Percentiles rank a stretch among this genome's conserved stretches.
These are phyloP conservation scores for Backusella macrospora DNA, from an alignment of 192 early-diverging fungal genomes.

Conservation along the genomic window DNA sequence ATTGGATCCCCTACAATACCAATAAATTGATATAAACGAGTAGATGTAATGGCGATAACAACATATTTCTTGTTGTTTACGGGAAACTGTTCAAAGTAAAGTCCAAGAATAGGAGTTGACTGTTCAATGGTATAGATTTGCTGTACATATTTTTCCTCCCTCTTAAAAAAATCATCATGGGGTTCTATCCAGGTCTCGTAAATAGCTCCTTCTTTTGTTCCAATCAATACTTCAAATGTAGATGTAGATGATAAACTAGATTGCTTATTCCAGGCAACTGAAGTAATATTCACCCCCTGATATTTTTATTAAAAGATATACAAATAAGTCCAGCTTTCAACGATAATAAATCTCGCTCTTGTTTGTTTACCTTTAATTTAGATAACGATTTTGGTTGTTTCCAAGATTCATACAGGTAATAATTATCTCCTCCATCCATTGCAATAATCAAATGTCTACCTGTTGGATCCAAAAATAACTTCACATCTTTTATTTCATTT, in stretches of 20 bases:
- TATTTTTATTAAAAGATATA: not conserved
- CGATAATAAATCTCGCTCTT: not conserved
- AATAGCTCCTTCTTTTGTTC: constrained; percentile 83
- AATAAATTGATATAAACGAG: constrained; percentile 91
- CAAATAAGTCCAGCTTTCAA: not conserved
- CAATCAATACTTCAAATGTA: constrained; percentile 84
- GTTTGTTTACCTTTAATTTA: constrained; percentile 69
- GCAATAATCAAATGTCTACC: constrained; percentile 88
- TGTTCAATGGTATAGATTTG: constrained; percentile 76
- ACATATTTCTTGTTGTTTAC: constrained; percentile 70
- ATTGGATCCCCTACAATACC: constrained; percentile 58
- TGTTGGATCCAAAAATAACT: constrained; percentile 84
- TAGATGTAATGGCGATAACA: constrained; percentile 81
- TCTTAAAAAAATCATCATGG: constrained; percentile 80
- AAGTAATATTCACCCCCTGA: constrained; percentile 78
- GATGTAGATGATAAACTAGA: constrained; percentile 55
- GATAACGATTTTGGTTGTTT: constrained; percentile 76
- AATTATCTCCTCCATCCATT: constrained; percentile 88
- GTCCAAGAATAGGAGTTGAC: constrained; percentile 73
- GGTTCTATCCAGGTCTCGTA: constrained; percentile 90
- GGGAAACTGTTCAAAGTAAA: constrained; percentile 84
- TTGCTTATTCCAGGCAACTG: constrained; percentile 85
- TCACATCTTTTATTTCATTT: constrained; percentile 60
- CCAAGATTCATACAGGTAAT: constrained; percentile 87
- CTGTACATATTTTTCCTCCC: constrained; percentile 77